A percentile compares a stretch with the other conserved stretches of the same genome.
Conservation (phyloP, 2,329 filamentous ascomycete species). For the Aureobasidium mangrovei region DNA sequence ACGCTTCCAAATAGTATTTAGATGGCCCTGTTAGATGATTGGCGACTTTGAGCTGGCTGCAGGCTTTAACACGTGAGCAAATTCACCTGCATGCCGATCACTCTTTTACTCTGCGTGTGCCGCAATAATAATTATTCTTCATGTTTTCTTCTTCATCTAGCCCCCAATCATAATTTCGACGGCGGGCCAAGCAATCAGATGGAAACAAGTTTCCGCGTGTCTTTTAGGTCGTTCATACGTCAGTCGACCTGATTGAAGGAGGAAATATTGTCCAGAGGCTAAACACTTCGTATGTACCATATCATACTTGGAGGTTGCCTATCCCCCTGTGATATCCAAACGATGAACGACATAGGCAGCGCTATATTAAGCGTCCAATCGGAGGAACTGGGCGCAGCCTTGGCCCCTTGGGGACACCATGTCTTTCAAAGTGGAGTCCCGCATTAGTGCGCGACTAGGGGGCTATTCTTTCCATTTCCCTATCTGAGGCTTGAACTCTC, state of each 20-base stretch:
- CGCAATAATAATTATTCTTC: neutral
- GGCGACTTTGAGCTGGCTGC: constrained; percentile 10
- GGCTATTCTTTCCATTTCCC: constrained; percentile 5
- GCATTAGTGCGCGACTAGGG: constrained; percentile 5
- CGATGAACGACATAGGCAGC: constrained; percentile 6
- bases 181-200: neutral
- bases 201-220: neutral
- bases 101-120: neutral
- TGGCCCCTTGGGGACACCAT: neutral
- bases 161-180: neutral
- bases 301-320: no score
- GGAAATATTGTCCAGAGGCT: neutral
- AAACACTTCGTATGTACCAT: neutral
- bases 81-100: constrained; percentile 7
- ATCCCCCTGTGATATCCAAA: neutral
- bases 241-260: neutral
- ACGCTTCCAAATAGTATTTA: constrained; percentile 11
- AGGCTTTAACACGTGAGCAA: constrained; percentile 10
- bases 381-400: neutral
- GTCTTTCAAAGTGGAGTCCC: neutral
- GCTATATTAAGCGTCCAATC: constrained; percentile 11
- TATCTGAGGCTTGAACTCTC: neutral
- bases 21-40: neutral
- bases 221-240: neutral
- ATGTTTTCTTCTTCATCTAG: neutral